Evolutionary conservation across 495 filamentous ascomycete genomes (phyloP).

Genomic region (Penicillium simplicissimum): DNA sequence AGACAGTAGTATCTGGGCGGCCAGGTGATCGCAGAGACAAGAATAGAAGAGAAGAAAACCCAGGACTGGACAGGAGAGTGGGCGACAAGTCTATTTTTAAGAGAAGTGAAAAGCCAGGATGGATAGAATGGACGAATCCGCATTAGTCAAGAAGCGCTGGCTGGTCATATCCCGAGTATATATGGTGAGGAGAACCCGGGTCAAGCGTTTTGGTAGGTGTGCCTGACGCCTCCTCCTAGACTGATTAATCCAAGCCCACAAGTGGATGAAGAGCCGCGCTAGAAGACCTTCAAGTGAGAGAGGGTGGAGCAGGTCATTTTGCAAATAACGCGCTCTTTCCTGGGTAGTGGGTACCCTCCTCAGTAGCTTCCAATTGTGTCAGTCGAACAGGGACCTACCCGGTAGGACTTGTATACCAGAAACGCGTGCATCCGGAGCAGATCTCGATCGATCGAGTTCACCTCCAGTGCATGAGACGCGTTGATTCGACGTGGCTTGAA

Average conservation of each 20-base stretch:
- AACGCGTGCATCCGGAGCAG: constrained; percentile 7
- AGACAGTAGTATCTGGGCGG: constrained; percentile 13
- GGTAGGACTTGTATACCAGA: constrained; percentile 9
- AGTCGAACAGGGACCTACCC: constrained; percentile 11
- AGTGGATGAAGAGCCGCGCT: constrained; percentile 35
- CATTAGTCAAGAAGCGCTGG: constrained; percentile 17
- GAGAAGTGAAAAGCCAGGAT: background rate
- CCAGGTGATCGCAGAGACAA: background rate
- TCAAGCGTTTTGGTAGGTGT: constrained; percentile 18
- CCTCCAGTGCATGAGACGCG: constrained; percentile 12
- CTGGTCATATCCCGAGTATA: constrained; percentile 20
- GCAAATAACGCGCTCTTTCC: constrained; percentile 15
- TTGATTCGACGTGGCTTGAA: constrained; percentile 18
- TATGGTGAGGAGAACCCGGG: constrained; percentile 14
- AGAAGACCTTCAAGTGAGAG: constrained; percentile 22
- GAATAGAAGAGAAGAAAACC: background rate
- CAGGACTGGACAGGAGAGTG: background rate
- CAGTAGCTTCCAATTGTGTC: constrained; percentile 11
- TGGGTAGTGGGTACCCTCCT: constrained; percentile 11
- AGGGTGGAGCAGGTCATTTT: constrained; percentile 22
- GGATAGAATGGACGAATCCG: constrained; percentile 12
- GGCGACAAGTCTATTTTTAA: constrained; percentile 4
- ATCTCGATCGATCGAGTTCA: constrained; percentile 28
- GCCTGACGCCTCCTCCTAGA: constrained; percentile 28
- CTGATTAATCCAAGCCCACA: constrained; percentile 19